phyloP scores from a whole-genome alignment of 2,329 filamentous ascomycete genomes.

The Byssochlamys sp. region DNA sequence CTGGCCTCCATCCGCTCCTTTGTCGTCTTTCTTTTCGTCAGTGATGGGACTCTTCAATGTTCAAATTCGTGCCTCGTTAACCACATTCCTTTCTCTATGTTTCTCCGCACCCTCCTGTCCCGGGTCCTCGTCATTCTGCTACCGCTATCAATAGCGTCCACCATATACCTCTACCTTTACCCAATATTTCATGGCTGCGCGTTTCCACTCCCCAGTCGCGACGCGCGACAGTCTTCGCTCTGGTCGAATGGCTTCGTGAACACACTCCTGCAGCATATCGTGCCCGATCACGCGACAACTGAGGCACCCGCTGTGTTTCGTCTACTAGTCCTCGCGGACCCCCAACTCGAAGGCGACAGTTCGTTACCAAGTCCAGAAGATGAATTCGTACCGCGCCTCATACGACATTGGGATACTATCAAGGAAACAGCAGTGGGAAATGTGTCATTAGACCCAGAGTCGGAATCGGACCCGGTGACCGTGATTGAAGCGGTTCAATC shows the following conservation, averaged over 20 bases:
- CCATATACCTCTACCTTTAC: constrained; percentile 77
- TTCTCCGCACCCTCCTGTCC: constrained; percentile 38
- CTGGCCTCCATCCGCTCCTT: background rate
- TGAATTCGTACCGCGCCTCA: constrained; percentile 34
- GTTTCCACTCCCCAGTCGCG: constrained; percentile 51
- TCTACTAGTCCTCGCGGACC: constrained; percentile 78
- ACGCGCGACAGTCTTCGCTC: background rate
- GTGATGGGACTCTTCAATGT: background rate
- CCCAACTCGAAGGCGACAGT: constrained; percentile 85
- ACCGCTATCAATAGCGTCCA: constrained; percentile 59
- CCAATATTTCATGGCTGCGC: constrained; percentile 69
- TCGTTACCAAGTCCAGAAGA: constrained; percentile 55
- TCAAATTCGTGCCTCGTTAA: background rate
- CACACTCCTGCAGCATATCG: constrained; percentile 30
- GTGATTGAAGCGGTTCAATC: constrained; percentile 14
- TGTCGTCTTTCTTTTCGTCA: background rate
- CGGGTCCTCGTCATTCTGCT: constrained; percentile 43
- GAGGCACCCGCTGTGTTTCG: constrained; percentile 60
- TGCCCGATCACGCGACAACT: constrained; percentile 5
- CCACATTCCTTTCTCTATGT: constrained; percentile 35
- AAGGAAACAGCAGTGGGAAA: constrained; percentile 6
- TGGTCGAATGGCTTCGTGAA: constrained; percentile 18
- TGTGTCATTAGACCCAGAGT: background rate
- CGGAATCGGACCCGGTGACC: background rate
- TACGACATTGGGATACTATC: constrained; percentile 24